Conservation (phyloP, 257 asterid genomes). For the Ilex aquifolium region DNA sequence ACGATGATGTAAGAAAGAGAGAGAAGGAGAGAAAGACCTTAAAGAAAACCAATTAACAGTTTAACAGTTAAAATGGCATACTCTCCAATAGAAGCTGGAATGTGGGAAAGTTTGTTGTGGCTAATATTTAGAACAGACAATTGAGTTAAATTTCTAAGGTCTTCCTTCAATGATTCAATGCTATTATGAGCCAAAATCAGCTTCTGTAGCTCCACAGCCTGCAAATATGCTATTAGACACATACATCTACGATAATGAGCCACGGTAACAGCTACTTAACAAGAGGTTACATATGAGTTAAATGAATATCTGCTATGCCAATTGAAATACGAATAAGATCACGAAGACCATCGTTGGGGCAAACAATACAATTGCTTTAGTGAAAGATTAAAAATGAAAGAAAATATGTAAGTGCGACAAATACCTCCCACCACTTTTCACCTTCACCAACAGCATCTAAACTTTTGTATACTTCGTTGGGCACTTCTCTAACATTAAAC, state of each 20-base stretch:
- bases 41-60: conserved; percentile 2
- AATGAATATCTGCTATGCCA: too few species aligned
- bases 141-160: conserved; percentile 63
- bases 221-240: conserved; percentile 16
- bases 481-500: conserved; percentile 62
- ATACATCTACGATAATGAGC: background rate
- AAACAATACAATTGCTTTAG: too few species aligned
- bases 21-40: conserved; percentile 1
- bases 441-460: conserved; percentile 73
- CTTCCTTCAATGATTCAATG: conserved; percentile 73
- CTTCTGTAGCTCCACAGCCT: conserved; percentile 96
- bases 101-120: conserved; percentile 72
- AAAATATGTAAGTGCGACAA: conserved; percentile 2
- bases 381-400: background rate
- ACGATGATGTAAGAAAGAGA: conserved; percentile 1
- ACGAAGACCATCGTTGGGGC: too few species aligned
- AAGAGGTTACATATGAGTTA: too few species aligned
- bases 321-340: too few species aligned
- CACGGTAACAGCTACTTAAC: background rate
- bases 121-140: conserved; percentile 69
- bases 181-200: conserved; percentile 87
- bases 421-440: conserved; percentile 99
- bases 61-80: conserved; percentile 29
- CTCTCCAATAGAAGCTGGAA: conserved; percentile 95
- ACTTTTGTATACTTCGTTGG: conserved; percentile 71